Evolutionary conservation across 352 stramenopile genomes (phyloP).

Genomic region (Pythium aristosporum): DNA sequence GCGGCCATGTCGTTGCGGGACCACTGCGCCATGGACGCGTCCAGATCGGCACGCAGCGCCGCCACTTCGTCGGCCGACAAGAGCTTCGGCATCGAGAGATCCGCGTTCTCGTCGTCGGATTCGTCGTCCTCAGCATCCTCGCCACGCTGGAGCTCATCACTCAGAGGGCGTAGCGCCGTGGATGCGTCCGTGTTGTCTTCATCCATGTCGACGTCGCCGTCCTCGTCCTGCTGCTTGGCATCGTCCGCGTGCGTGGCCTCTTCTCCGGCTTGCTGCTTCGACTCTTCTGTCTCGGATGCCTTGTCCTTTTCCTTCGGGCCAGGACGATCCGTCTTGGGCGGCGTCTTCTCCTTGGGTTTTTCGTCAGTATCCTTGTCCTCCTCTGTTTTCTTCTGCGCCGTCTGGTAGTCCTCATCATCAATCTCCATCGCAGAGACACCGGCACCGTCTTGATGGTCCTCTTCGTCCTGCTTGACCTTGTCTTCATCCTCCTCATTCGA

Average conservation of each 20-base stretch:
- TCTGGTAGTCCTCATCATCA: conserved; percentile 56
- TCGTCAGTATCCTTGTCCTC: conserved; percentile 25
- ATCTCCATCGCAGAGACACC: conserved; percentile 63
- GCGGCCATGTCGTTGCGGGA: conserved; percentile 41
- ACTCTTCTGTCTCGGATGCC: conserved; percentile 7
- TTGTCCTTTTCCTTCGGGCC: conserved; percentile 25
- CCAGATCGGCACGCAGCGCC: conserved; percentile 70
- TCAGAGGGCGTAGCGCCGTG: conserved; percentile 8
- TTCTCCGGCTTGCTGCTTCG: conserved; percentile 10
- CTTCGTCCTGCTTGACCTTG: conserved; percentile 42
- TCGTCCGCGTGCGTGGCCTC: neutral
- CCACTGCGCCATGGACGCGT: conserved; percentile 74
- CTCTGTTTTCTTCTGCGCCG: conserved; percentile 14
- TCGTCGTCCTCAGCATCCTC: conserved; percentile 34
- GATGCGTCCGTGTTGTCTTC: conserved; percentile 2
- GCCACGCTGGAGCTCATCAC: conserved; percentile 9
- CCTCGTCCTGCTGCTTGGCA: conserved; percentile 1
- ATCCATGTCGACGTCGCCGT: conserved; percentile 30
- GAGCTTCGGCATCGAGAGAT: conserved; percentile 36
- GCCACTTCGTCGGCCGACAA: conserved; percentile 70
- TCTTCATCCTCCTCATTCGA: conserved; percentile 44
- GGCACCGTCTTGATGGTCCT: conserved; percentile 31
- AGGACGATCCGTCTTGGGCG: conserved; percentile 16
- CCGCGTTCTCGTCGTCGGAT: conserved; percentile 36
- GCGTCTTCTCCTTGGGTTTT: conserved; percentile 20